Base-by-base conservation (phyloP, 2,329 filamentous ascomycete genomes). In the Macrophomina phaseolina region DNA sequence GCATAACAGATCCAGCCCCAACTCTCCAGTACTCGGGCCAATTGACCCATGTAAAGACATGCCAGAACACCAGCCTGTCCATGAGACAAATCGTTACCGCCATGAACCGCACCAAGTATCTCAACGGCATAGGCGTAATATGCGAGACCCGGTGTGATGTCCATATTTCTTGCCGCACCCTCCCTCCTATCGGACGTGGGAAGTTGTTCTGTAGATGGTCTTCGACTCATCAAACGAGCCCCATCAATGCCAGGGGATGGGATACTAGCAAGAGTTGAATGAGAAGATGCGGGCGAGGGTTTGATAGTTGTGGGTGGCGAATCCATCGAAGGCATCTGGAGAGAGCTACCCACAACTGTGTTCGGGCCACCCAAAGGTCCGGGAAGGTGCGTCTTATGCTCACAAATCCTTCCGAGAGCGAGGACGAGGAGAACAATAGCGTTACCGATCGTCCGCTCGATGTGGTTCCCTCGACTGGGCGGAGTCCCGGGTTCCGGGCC, bases 71-170 rank as follows among this genome's bases (percentile, higher is more conserved):
- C 89, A 7, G 91, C 92, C 76, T 97, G 94, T 4, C 96, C 92
- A 74, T 95, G 91, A 70, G 91, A 89, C 67, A 98, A 83, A 51
- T 91, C 91, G 68, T 90, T 91, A 0, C 91, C 91, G 12, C 91
- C 94, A 42, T 89, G 85, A 61, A 95, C 89, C 67, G 91, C 91
- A 5, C 93, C 93, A 16, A 98, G 81, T 45, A 98, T 97, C 68
- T 95, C 91, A 0, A 90, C 90, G 2, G 93, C 94, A 68, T 91
- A 89, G 1, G 91, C 91, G 76, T 94, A 97, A 76, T 97, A 97
- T 36, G 93, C 91, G 67, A 98, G 82, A 0, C 95, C 95, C 0
- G 95, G 94, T 68, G 97, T 91, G 6, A 91, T 86, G 73, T 98
- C 93, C 61, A 95, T 84, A 74, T 97, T 97, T 71, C 86, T 84